phyloP scores from a whole-genome alignment of 257 asterid genomes.

The Ballota nigra region DNA sequence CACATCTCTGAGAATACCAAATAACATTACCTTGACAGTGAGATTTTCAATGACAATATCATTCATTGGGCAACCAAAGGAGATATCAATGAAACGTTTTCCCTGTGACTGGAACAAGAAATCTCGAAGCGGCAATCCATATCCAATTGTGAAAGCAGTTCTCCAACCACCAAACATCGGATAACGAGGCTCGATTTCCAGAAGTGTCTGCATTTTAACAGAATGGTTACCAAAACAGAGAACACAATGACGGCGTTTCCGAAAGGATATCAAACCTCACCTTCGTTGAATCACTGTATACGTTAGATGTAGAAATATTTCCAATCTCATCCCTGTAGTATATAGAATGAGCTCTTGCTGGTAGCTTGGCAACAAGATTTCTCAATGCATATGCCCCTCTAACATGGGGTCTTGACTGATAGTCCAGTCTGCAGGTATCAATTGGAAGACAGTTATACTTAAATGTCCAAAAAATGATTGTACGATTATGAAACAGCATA shows the following conservation, averaged over 20 bases:
- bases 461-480: slow-evolving; percentile 4
- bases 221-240: slow-evolving; percentile 23
- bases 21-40: slow-evolving; percentile 66
- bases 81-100: slow-evolving; percentile 64
- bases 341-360: slow-evolving; percentile 91
- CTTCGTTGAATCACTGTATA: slow-evolving; percentile 73
- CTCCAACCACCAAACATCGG: slow-evolving; percentile 99
- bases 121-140: slow-evolving; percentile 85
- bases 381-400: slow-evolving; percentile 85
- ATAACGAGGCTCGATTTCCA: slow-evolving; percentile 93
- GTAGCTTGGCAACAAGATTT: slow-evolving; percentile 70
- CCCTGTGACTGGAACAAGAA: slow-evolving; percentile 84
- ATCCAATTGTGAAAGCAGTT: slow-evolving; percentile 92
- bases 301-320: slow-evolving; percentile 87
- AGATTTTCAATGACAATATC: slow-evolving; percentile 85
- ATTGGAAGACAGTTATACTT: not conserved
- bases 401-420: slow-evolving; percentile 68
- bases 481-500: not conserved
- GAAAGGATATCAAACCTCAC: slow-evolving; percentile 34
- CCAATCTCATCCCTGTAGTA: slow-evolving; percentile 98
- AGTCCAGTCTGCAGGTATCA: slow-evolving; percentile 67
- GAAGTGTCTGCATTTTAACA: slow-evolving; percentile 62
- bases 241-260: slow-evolving; percentile 9
- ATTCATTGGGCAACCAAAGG: slow-evolving; percentile 80
- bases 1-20: slow-evolving; percentile 7